A percentile compares a stretch with the other conserved stretches of the same genome.
Conservation (phyloP, 768 basidiomycete genomes). For the Thelephora aurantiotincta region DNA sequence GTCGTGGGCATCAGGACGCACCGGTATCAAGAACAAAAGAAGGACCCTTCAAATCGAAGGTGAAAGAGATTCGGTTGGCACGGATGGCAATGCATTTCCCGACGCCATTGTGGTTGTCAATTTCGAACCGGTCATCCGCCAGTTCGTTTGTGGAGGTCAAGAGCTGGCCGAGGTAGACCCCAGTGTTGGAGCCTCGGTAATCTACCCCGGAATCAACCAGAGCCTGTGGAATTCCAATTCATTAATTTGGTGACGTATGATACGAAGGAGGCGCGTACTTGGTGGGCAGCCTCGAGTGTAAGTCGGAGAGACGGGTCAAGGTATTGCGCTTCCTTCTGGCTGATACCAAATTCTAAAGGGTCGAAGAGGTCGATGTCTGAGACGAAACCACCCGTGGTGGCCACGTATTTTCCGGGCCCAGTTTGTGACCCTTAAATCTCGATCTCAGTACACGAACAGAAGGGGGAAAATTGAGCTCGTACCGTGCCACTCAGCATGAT, state of each 20-base stretch:
- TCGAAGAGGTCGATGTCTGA: constrained; percentile 20
- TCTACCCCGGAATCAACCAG: constrained; percentile 10
- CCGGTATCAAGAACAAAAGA: constrained; percentile 34
- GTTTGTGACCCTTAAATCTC: constrained; percentile 14
- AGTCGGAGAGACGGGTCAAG: constrained; percentile 20
- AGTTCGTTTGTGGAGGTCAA: constrained; percentile 16
- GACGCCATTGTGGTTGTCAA: constrained; percentile 16
- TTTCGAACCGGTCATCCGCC: constrained; percentile 15
- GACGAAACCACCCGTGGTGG: constrained; percentile 17
- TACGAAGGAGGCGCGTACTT: constrained; percentile 8
- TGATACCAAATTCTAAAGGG: constrained; percentile 20
- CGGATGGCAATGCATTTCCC: constrained; percentile 17
- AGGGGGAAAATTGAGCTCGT: not conserved
- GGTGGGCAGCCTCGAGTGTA: constrained; percentile 18
- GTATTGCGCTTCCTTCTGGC: constrained; percentile 15
- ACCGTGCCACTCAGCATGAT: constrained; percentile 19
- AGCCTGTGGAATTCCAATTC: constrained; percentile 2
- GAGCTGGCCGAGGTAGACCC: constrained; percentile 11
- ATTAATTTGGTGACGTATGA: not conserved
- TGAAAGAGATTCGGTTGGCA: constrained; percentile 21
- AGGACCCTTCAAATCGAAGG: constrained; percentile 26
- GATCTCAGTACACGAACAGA: not conserved
- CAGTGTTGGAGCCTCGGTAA: constrained; percentile 9
- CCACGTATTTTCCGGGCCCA: constrained; percentile 18
- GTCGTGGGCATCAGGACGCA: not conserved